phyloP scores from a whole-genome alignment of 2,329 filamentous ascomycete genomes.

The Alternaria rosae region DNA sequence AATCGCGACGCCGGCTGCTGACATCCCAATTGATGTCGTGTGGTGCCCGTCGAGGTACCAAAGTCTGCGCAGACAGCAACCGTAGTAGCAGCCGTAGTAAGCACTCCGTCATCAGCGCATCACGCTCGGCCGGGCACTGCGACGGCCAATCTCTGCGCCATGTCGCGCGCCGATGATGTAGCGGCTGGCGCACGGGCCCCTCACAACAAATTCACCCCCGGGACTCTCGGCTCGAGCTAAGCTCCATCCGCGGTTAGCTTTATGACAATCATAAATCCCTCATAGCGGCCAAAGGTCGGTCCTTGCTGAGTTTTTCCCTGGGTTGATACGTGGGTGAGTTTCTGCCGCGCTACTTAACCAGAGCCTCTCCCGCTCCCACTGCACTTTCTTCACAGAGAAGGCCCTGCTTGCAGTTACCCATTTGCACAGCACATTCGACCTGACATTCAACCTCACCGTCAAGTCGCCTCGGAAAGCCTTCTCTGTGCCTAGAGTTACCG shows the following conservation, averaged over 20 bases:
- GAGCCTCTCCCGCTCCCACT: slow-evolving; percentile 29
- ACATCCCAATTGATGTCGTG: neutral
- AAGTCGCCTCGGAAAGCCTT: slow-evolving; percentile 37
- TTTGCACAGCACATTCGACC: slow-evolving; percentile 38
- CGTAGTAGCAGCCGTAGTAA: neutral
- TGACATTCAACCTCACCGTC: slow-evolving; percentile 24
- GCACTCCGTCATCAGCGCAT: slow-evolving; percentile 5
- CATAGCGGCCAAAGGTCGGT: slow-evolving; percentile 27
- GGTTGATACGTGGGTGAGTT: slow-evolving; percentile 18
- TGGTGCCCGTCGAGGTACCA: neutral
- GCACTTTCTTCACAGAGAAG: slow-evolving; percentile 36
- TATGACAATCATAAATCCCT: slow-evolving; percentile 23
- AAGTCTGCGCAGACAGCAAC: neutral
- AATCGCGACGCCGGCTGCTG: slow-evolving; percentile 13
- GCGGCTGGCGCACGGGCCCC: slow-evolving; percentile 19
- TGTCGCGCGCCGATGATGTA: slow-evolving; percentile 20
- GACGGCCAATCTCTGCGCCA: slow-evolving; percentile 20
- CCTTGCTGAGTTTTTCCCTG: slow-evolving; percentile 40
- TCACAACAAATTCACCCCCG: slow-evolving; percentile 21
- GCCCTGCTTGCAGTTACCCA: slow-evolving; percentile 37
- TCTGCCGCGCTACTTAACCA: slow-evolving; percentile 30
- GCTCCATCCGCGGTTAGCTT: slow-evolving; percentile 22
- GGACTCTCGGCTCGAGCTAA: slow-evolving; percentile 21
- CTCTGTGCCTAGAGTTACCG: slow-evolving; percentile 32
- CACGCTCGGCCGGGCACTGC: slow-evolving; percentile 19